phyloP scores from a whole-genome alignment of 306 rosid genomes.

The Glycine soja region DNA sequence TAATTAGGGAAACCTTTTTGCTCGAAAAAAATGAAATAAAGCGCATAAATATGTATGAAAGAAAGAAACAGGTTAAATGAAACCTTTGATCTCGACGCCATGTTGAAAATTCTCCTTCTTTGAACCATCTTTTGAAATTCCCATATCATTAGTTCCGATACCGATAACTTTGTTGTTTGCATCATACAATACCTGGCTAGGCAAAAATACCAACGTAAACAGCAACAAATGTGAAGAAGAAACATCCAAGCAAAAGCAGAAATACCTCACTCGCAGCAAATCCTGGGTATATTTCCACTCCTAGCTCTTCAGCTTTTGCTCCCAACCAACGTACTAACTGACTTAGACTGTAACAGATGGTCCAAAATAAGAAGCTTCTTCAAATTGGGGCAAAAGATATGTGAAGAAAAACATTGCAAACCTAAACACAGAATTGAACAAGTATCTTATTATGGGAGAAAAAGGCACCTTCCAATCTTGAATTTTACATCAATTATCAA shows the following conservation, averaged over 20 bases:
- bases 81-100: constrained; percentile 88
- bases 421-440: constrained; percentile 32
- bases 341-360: constrained; percentile 73
- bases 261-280: constrained; percentile 96
- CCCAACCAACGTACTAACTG: constrained; percentile 97
- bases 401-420: constrained; percentile 15
- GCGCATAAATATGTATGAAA: constrained; percentile 27
- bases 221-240: constrained; percentile 37
- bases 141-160: constrained; percentile 94
- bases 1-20: constrained; percentile 16
- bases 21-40: not conserved
- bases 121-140: constrained; percentile 88
- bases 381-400: not conserved
- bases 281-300: constrained; percentile 96
- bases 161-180: constrained; percentile 71
- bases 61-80: constrained; percentile 50
- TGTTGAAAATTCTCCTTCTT: constrained; percentile 86
- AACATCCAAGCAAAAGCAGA: constrained; percentile 33
- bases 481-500: constrained; percentile 14
- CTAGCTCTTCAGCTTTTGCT: constrained; percentile 92
- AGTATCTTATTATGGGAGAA: not conserved
- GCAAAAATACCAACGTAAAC: constrained; percentile 29
- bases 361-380: constrained; percentile 42
- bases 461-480: not conserved
- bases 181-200: constrained; percentile 78